Evolutionary conservation across 257 asterid genomes (phyloP).

Genomic region (Capsicum pubescens): DNA sequence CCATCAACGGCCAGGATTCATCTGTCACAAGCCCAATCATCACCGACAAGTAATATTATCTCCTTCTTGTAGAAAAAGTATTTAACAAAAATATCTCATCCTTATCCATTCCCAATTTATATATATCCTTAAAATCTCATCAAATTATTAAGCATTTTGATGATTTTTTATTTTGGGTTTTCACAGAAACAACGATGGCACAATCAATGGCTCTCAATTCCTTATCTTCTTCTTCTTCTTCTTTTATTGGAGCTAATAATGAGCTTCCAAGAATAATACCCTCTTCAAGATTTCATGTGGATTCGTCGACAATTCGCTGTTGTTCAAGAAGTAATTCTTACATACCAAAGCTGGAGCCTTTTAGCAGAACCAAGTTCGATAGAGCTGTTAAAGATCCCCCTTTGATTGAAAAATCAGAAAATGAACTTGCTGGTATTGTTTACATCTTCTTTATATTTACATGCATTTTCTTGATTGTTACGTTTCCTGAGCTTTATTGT

Average conservation of each 20-base stretch:
- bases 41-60: not conserved
- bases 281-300: slow-evolving; percentile 29
- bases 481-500: not conserved
- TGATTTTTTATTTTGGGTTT: not conserved
- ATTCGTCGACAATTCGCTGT: slow-evolving; percentile 48
- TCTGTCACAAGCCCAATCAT: not conserved
- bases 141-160: not conserved
- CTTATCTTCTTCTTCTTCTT: slow-evolving; percentile 33
- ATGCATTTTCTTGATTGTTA: not conserved
- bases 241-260: slow-evolving; percentile 37
- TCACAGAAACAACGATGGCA: slow-evolving; percentile 43
- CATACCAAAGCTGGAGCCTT: slow-evolving; percentile 90
- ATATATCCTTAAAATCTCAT: not conserved
- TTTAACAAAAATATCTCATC: slow-evolving; percentile 47
- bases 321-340: slow-evolving; percentile 53
- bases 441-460: not conserved
- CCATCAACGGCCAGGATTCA: slow-evolving; percentile 37
- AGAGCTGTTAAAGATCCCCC: slow-evolving; percentile 77
- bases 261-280: slow-evolving; percentile 40
- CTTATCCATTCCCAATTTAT: slow-evolving; percentile 54
- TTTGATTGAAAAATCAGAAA: slow-evolving; percentile 76
- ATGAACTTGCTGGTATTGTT: slow-evolving; percentile 73
- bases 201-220: slow-evolving; percentile 48
- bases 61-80: not conserved
- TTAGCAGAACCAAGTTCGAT: slow-evolving; percentile 79